Base-by-base conservation (phyloP, 345 rosid species). In the Moringa oleifera region DNA sequence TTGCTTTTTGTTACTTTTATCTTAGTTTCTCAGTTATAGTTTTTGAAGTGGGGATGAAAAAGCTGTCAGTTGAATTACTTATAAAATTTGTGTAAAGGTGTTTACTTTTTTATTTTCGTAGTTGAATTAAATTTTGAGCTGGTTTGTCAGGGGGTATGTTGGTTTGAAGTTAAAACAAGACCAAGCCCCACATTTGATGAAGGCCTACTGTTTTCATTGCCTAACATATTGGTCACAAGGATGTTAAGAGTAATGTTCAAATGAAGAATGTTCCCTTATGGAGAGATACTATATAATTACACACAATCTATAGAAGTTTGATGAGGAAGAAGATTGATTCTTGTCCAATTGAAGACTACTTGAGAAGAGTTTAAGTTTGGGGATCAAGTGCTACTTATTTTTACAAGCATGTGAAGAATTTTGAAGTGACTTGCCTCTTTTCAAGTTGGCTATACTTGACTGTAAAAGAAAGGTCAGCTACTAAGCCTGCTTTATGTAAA, bases 111-210 rank as follows among this genome's bases (percentile, higher is more conserved):
- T 25, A 53, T 68, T 57, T 70, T 81, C 74, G 23, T 76, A 33
- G 88, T 5, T 69, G 63, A 70, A 75, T 85, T 83, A 69, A 79
- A 79, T 61, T 76, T 82, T 87, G 81, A 72, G 83, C 76, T 89
- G 89, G 87, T 81, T 92, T 87, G 84, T 83, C 98, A 89, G 96
- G 98, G 95, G 90, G 85, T 76, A 67, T 85, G 85, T 92, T 87
- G 90, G 93, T 87, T 89, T 89, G 90, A 83, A 82, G 95, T 89
- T 86, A 89, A 83, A 86, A 83, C 92, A 87, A 84, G 90, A 78
- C 85, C 81, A 86, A 87, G 73, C 89, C 96, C 94, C 90, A 77
- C 82, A 72, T 79, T 78, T 85, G 88, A 75, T 80, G 91, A 89
- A 86, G 96, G 37, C 79, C 76, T 76, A 74, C 67, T 73, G 80